Conservation (phyloP, 805 yeast genomes). For the Debaryomyces hansenii region DNA sequence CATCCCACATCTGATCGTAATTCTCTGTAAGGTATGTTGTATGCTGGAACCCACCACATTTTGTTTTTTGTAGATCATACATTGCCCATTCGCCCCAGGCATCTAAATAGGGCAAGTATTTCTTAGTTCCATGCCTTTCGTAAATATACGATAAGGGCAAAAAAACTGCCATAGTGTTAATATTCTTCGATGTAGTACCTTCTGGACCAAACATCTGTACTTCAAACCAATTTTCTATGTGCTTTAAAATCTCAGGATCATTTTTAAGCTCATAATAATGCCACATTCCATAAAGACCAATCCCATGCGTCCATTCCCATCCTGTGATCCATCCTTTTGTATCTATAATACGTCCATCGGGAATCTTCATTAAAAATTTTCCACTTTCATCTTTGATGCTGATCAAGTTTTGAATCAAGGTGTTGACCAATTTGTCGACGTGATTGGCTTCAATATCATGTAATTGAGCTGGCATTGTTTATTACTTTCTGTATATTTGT, state of each 20-base stretch:
- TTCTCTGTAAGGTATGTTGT: constrained; percentile 29
- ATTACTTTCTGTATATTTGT: too few species aligned
- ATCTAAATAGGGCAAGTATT: constrained; percentile 27
- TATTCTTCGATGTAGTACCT: constrained; percentile 33
- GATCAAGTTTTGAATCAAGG: constrained; percentile 23
- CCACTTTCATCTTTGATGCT: constrained; percentile 31
- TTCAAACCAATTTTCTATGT: constrained; percentile 28
- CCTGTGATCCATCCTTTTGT: constrained; percentile 40
- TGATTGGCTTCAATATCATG: constrained; percentile 12
- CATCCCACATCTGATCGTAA: constrained; percentile 29
- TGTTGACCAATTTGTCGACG: constrained; percentile 13
- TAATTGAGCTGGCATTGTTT: constrained; percentile 15
- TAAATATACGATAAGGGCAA: constrained; percentile 28
- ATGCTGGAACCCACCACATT: constrained; percentile 36
- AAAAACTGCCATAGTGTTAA: constrained; percentile 37
- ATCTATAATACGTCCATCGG: constrained; percentile 32
- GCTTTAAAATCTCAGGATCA: constrained; percentile 17
- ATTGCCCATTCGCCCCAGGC: constrained; percentile 37
- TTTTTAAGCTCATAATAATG: constrained; percentile 29
- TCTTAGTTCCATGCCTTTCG: constrained; percentile 17
- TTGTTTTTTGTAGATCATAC: constrained; percentile 26
- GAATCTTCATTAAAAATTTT: constrained; percentile 25
- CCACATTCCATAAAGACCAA: constrained; percentile 39
- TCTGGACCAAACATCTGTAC: constrained; percentile 25
- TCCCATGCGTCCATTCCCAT: constrained; percentile 43